Evolutionary conservation across 306 rosid species (phyloP).

Genomic region (Lotus japonicus): DNA sequence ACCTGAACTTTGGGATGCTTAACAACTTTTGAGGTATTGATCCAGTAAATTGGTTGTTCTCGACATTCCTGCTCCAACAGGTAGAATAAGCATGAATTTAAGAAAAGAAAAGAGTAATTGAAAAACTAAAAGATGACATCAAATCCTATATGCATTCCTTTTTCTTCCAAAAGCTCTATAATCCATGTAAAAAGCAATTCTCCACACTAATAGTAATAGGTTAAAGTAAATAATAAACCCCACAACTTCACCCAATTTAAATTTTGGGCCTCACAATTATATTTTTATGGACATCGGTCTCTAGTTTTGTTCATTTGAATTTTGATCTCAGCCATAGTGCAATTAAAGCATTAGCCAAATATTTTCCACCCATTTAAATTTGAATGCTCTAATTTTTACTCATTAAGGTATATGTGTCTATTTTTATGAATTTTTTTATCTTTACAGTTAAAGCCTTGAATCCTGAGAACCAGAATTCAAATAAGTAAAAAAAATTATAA

Average conservation of each 20-base stretch:
- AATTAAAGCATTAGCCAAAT: not conserved
- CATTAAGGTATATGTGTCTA: not conserved
- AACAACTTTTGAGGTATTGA: constrained; percentile 77
- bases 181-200: not conserved
- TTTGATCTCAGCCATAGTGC: not conserved
- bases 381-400: not conserved
- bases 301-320: not conserved
- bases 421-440: not conserved
- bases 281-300: not conserved
- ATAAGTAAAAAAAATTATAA: not conserved
- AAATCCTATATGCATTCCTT: not conserved
- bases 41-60: constrained; percentile 73
- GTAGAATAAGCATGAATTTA: not conserved
- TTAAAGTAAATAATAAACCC: not conserved
- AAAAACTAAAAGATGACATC: not conserved
- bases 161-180: not conserved
- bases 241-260: not conserved
- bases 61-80: constrained; percentile 69
- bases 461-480: not conserved
- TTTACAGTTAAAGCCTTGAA: not conserved
- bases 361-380: not conserved
- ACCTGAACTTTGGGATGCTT: constrained; percentile 67
- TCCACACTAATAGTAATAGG: constrained; percentile 12
- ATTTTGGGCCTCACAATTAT: not conserved
- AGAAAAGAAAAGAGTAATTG: not conserved